Evolutionary conservation across 805 yeast species (phyloP).

Genomic region (Cyberlindnera galapagoensis): DNA sequence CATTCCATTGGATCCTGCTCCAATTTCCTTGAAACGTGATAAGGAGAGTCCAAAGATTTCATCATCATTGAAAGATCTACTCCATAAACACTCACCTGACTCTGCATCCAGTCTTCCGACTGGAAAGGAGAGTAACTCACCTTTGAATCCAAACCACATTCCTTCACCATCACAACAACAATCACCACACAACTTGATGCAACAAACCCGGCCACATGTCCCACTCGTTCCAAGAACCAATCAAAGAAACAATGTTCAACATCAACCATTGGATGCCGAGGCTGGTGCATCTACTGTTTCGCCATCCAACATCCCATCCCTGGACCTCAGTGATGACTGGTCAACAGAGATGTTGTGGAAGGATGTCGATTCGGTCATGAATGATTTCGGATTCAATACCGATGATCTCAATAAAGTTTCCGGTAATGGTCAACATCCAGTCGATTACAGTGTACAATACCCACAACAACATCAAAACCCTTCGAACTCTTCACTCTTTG

Average conservation of each 20-base stretch:
- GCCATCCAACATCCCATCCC: constrained; percentile 21
- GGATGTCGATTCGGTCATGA: constrained; percentile 85
- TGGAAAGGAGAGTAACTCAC: constrained; percentile 1
- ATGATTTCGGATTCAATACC: constrained; percentile 84
- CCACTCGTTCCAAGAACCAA: no score
- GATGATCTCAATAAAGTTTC: constrained; percentile 12
- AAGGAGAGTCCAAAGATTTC: constrained; percentile 10
- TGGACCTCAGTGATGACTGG: constrained; percentile 37
- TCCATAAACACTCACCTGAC: constrained; percentile 19
- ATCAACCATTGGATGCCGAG: constrained; percentile 1
- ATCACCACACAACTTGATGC: background rate
- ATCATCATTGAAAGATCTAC: constrained; percentile 15
- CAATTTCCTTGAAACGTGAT: constrained; percentile 36
- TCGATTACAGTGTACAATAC: background rate
- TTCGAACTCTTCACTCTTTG: background rate
- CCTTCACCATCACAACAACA: background rate
- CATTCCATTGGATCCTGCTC: constrained; percentile 79
- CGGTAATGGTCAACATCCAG: background rate
- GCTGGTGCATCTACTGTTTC: constrained; percentile 15
- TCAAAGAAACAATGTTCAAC: background rate
- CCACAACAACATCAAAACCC: no score
- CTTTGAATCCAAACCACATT: constrained; percentile 3
- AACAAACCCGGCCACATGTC: constrained; percentile 1
- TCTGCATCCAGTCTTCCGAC: background rate
- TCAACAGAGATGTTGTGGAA: constrained; percentile 46